A percentile compares a stretch with the other conserved stretches of the same genome.
These are phyloP conservation scores for Geotrichum cucujoidarum DNA, from an alignment of 1,139 yeast genomes.

Conservation along the genomic window DNA sequence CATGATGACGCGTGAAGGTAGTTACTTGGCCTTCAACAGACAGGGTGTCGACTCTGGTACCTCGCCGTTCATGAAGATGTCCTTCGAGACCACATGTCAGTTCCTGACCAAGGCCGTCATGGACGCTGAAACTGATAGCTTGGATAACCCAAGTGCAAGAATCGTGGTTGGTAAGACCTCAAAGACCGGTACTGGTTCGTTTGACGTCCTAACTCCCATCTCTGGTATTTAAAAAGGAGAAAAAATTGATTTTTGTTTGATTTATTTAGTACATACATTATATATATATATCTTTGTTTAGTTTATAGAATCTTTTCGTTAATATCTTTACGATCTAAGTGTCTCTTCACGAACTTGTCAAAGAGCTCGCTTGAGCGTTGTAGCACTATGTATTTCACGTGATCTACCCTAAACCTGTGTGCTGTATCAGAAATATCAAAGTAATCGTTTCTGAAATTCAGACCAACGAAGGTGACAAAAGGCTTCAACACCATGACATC, in stretches of 20 bases:
- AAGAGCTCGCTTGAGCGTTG: too few relatives aligned
- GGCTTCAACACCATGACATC: constrained; percentile 36
- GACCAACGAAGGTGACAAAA: too few relatives aligned
- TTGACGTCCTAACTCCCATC: constrained; percentile 66
- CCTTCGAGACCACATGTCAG: constrained; percentile 97
- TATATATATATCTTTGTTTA: constrained; percentile 1
- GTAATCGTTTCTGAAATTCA: too few relatives aligned
- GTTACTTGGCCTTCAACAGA: constrained; percentile 93
- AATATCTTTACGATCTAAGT: not conserved
- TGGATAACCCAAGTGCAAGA: constrained; percentile 92
- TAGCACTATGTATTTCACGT: too few relatives aligned
- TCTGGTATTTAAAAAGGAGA: constrained; percentile 6
- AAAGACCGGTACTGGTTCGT: constrained; percentile 93
- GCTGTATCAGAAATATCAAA: too few relatives aligned
- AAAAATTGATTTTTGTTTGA: too few relatives aligned
- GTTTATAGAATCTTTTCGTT: not conserved
- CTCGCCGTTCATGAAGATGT: constrained; percentile 97
- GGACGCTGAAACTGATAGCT: constrained; percentile 82
- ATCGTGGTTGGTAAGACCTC: constrained; percentile 89
- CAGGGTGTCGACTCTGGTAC: constrained; percentile 96
- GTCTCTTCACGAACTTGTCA: too few relatives aligned
- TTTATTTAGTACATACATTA: not conserved
- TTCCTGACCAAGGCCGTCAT: constrained; percentile 94
- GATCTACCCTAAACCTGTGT: too few relatives aligned
- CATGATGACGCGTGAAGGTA: constrained; percentile 98